Percentiles rank a stretch among this genome's conserved stretches.
Conservation (phyloP, 371 early-diverging fungal species). For the Mucor ambiguus region DNA sequence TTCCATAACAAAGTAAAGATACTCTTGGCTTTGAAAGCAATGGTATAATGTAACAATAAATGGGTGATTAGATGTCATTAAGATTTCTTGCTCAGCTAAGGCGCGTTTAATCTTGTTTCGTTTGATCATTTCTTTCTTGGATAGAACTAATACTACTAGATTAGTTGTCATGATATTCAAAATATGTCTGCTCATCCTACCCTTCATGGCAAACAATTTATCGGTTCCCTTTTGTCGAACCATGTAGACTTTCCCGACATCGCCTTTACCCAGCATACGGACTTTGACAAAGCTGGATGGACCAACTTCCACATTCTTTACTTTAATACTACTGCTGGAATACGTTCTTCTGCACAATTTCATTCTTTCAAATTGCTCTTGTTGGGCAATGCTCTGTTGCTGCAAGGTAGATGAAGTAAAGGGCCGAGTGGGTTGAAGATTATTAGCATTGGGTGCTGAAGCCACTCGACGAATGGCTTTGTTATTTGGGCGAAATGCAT, state of each 20-base stretch:
- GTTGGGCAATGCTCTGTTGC: slow-evolving; percentile 7
- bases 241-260: slow-evolving; percentile 95
- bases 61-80: slow-evolving; percentile 92
- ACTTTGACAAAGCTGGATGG: slow-evolving; percentile 86
- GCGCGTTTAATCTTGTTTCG: slow-evolving; percentile 96
- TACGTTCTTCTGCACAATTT: slow-evolving; percentile 59
- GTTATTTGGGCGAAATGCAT: slow-evolving; percentile 16
- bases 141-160: slow-evolving; percentile 62
- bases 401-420: slow-evolving; percentile 19
- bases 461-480: slow-evolving; percentile 59
- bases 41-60: slow-evolving; percentile 98
- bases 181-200: slow-evolving; percentile 29
- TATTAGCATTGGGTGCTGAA: slow-evolving; percentile 61
- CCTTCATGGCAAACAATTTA: slow-evolving; percentile 93
- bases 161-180: not conserved
- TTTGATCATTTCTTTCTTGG: slow-evolving; percentile 94
- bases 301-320: slow-evolving; percentile 75
- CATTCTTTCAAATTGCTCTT: slow-evolving; percentile 19
- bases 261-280: slow-evolving; percentile 92
- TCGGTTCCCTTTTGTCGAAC: slow-evolving; percentile 86
- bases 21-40: slow-evolving; percentile 93
- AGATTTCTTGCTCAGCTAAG: slow-evolving; percentile 94
- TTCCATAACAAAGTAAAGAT: slow-evolving; percentile 97
- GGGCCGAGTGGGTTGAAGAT: slow-evolving; percentile 10
- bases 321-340: slow-evolving; percentile 75